Evolutionary conservation across 768 basidiomycete genomes (phyloP), one percentile per base, ranked within the genome.

Genomic region (Amanita phalloides): DNA sequence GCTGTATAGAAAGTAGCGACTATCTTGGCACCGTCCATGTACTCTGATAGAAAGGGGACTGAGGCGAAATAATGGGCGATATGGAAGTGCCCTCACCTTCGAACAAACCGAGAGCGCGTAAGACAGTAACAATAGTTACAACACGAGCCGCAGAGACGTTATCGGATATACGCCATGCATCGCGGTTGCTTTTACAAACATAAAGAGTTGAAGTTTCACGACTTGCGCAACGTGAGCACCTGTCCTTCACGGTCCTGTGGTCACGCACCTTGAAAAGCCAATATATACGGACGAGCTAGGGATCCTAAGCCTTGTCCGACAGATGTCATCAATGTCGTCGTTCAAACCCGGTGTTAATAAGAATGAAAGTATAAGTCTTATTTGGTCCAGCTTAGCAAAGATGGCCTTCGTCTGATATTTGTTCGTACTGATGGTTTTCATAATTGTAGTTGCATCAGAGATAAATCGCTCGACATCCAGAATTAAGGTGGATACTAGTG

Each of bases 1-100:
- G 84, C 77, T 0, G 84, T 75, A 64, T 92, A 96, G 63, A 89
- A 95, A 0, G 84, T 75, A 54, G 87, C 83, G 20, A 90, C 79
- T 1, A 84, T 82, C 55, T 78, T 84, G 13, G 84, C 84, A 26
- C 73, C 73, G 48, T 84, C 81, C 48, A 82, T 75, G 4, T 81
- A 70, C 36, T 88, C 91, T 91, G 55, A 0, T 23, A 53, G 36
- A 55, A 30, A 17, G 17, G 43, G 20, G 57, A 30, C 8, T 45
- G 44, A 25, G 37, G 48, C n/a, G 26, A n/a, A 11, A 33, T 1
- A 33, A 51, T 23, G n/a, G 23, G 36, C 9, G 28, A 26, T 21
- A 11, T 23, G 3, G 21, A 13, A 3, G 14, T 7, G 14, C n/a
- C 14, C 6, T 23, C 45, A 74, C 92, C 84, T 66, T 87, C 84